Evolutionary conservation across 139 green algal genomes (phyloP).

Genomic region (Gonium pectorale): DNA sequence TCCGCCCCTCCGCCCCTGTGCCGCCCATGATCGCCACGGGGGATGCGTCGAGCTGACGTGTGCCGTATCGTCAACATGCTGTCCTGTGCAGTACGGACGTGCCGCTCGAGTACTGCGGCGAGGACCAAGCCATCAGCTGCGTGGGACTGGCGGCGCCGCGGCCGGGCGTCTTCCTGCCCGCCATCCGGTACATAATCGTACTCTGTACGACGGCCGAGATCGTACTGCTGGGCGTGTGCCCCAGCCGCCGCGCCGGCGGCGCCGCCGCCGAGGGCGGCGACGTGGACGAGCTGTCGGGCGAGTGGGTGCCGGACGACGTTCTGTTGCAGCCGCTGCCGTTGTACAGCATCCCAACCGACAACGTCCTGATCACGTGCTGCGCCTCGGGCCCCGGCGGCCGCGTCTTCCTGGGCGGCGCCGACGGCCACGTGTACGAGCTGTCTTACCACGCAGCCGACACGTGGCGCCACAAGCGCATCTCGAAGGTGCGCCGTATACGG

Average conservation of each 20-base stretch:
- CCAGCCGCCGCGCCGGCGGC: constrained; percentile 20
- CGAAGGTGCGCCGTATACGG: constrained; percentile 82
- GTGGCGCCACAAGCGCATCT: constrained; percentile 82
- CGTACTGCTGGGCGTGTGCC: constrained; percentile 89
- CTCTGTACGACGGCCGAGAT: constrained; percentile 94
- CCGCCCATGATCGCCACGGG: too few relatives aligned
- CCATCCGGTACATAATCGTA: constrained; percentile 92
- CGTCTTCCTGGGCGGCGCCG: constrained; percentile 93
- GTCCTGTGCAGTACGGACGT: constrained; percentile 82
- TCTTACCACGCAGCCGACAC: constrained; percentile 75
- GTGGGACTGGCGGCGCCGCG: constrained; percentile 82
- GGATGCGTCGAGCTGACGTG: too few relatives aligned
- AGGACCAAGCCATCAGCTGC: constrained; percentile 92
- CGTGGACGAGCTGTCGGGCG: constrained; percentile 7
- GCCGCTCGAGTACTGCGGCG: constrained; percentile 89
- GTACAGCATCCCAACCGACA: constrained; percentile 87
- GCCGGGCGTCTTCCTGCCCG: constrained; percentile 89
- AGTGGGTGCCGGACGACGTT: constrained; percentile 65
- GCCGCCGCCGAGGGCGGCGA: background rate
- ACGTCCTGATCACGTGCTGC: constrained; percentile 85
- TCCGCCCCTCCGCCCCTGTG: too few relatives aligned
- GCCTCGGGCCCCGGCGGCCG: constrained; percentile 63
- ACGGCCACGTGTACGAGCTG: constrained; percentile 96
- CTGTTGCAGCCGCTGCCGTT: constrained; percentile 85
- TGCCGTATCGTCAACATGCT: too few relatives aligned